These are phyloP conservation scores for Talaromyces wortmannii DNA, from an alignment of 495 filamentous ascomycete genomes.

Conservation along the genomic window DNA sequence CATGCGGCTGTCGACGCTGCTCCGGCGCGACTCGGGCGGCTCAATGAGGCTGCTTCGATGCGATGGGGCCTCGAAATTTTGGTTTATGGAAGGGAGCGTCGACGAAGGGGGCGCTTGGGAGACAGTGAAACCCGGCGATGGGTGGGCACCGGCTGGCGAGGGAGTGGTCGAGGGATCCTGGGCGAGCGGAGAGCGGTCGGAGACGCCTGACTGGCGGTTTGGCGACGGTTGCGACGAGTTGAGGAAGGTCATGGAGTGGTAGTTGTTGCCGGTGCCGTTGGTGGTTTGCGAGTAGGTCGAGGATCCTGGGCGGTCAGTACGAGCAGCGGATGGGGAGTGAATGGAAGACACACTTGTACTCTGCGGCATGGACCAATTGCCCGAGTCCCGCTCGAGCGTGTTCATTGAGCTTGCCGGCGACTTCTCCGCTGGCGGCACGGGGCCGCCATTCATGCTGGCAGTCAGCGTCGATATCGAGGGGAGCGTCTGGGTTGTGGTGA, in stretches of 20 bases:
- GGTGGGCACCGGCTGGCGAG: slow-evolving; percentile 39
- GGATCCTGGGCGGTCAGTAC: slow-evolving; percentile 37
- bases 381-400: slow-evolving; percentile 42
- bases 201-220: slow-evolving; percentile 32
- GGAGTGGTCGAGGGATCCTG: slow-evolving; percentile 34
- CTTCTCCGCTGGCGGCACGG: slow-evolving; percentile 26
- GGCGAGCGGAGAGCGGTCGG: slow-evolving; percentile 38
- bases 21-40: slow-evolving; percentile 55
- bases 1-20: slow-evolving; percentile 72
- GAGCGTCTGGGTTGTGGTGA: slow-evolving; percentile 28
- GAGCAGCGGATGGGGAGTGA: background rate
- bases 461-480: slow-evolving; percentile 43
- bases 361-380: slow-evolving; percentile 46
- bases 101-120: slow-evolving; percentile 23
- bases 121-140: slow-evolving; percentile 35
- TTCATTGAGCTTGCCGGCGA: slow-evolving; percentile 41
- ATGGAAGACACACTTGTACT: slow-evolving; percentile 34
- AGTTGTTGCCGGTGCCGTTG: slow-evolving; percentile 42
- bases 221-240: slow-evolving; percentile 45
- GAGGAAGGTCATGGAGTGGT: slow-evolving; percentile 42
- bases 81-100: slow-evolving; percentile 44
- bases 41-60: slow-evolving; percentile 41
- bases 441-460: slow-evolving; percentile 27
- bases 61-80: slow-evolving; percentile 40
- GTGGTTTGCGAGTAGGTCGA: slow-evolving; percentile 47